These are phyloP conservation scores for Ailanthus altissimus DNA, from an alignment of 345 rosid species.

Conservation along the genomic window DNA sequence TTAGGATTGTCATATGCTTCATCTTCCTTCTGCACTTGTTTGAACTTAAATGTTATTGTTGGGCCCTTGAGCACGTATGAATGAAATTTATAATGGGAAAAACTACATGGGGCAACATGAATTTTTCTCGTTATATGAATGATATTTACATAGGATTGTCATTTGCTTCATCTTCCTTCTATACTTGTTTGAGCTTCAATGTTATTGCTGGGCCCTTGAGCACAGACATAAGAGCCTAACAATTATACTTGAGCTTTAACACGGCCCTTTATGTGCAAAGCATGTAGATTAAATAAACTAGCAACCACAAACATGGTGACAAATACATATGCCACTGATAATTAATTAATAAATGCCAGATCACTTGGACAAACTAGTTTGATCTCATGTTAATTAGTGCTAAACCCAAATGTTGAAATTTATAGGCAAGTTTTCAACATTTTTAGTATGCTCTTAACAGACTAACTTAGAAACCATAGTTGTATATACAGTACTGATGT, in stretches of 20 bases:
- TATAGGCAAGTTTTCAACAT: no score
- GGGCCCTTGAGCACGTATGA: background rate
- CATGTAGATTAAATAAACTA: background rate
- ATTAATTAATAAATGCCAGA: background rate
- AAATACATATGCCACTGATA: background rate
- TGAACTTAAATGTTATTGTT: background rate
- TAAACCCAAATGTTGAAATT: background rate
- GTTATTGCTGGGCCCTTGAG: background rate
- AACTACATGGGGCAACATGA: background rate
- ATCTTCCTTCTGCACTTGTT: background rate
- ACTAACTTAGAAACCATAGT: background rate
- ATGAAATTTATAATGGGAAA: background rate
- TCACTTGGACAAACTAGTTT: background rate
- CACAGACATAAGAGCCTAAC: background rate
- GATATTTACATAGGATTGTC: no score
- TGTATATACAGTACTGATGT: background rate
- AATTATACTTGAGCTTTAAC: background rate
- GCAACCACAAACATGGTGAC: background rate
- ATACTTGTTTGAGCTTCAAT: background rate
- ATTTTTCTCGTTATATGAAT: no score
- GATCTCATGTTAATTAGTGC: background rate
- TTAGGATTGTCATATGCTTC: background rate
- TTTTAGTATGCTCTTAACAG: background rate
- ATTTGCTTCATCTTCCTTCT: no score
- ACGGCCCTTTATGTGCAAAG: background rate